Conservation (phyloP, 495 filamentous ascomycete species). For the Articulospora tetracladia region DNA sequence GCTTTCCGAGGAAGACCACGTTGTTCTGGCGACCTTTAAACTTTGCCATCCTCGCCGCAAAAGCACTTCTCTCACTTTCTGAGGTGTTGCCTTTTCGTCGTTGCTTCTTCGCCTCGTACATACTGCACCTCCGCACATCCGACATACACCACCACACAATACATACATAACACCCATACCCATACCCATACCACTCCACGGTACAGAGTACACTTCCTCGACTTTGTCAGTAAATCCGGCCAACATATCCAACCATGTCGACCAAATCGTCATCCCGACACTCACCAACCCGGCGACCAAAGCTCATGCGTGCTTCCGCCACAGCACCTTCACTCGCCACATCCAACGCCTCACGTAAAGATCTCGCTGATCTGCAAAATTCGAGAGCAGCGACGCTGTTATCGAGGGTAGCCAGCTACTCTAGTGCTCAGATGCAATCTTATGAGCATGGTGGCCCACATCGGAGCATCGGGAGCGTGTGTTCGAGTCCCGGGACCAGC, state of each 20-base stretch:
- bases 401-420: constrained; percentile 43
- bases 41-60: not conserved
- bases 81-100: not conserved
- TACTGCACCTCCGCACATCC: not conserved
- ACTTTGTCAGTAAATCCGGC: not conserved
- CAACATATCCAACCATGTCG: constrained; percentile 10
- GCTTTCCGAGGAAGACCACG: not conserved
- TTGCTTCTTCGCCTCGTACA: not conserved
- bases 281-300: constrained; percentile 31
- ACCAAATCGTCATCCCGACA: not conserved
- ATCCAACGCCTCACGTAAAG: constrained; percentile 45
- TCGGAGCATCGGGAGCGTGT: constrained; percentile 12
- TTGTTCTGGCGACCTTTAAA: not conserved
- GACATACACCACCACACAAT: not conserved
- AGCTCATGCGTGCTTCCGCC: constrained; percentile 44
- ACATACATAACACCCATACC: not conserved
- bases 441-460: not conserved
- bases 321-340: constrained; percentile 53
- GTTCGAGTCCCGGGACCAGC: constrained; percentile 18
- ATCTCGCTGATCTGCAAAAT: constrained; percentile 40
- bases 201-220: no score
- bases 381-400: constrained; percentile 47
- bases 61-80: not conserved
- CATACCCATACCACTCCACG: not conserved
- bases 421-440: not conserved